These are phyloP conservation scores for Teratosphaeria zuluensis DNA, from an alignment of 2,329 filamentous ascomycete species.

Conservation along the genomic window DNA sequence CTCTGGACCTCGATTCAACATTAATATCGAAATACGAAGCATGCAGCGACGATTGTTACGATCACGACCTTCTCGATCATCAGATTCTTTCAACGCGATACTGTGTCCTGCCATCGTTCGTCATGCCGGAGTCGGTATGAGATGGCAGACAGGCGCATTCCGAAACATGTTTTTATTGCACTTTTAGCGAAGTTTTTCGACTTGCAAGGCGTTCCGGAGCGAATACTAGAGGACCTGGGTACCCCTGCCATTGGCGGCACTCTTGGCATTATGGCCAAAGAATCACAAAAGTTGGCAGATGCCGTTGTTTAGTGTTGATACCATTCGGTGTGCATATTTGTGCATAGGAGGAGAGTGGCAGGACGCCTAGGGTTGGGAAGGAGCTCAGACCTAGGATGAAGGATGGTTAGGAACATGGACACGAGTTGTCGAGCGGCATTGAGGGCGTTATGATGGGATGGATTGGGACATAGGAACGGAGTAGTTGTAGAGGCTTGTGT, in stretches of 20 bases:
- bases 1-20: constrained; percentile 8
- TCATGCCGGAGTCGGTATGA: background rate
- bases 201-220: constrained; percentile 7
- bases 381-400: background rate
- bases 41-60: constrained; percentile 12
- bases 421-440: too few relatives aligned
- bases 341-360: background rate
- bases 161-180: constrained; percentile 4
- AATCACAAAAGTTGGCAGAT: background rate
- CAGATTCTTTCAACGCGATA: background rate
- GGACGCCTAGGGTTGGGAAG: background rate
- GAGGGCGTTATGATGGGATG: too few relatives aligned
- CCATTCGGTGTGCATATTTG: constrained; percentile 1
- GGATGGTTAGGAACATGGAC: background rate
- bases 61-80: constrained; percentile 4
- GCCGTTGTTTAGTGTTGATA: constrained; percentile 10
- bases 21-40: constrained; percentile 6
- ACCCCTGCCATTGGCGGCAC: background rate
- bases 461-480: too few relatives aligned
- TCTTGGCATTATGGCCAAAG: too few relatives aligned
- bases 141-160: background rate
- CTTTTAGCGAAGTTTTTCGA: constrained; percentile 6
- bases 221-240: background rate
- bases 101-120: background rate
- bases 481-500: too few relatives aligned